Percentiles rank a stretch among this genome's conserved stretches.
phyloP scores from a whole-genome alignment of 2,329 filamentous ascomycete genomes.

The Aureobasidium pullulans region DNA sequence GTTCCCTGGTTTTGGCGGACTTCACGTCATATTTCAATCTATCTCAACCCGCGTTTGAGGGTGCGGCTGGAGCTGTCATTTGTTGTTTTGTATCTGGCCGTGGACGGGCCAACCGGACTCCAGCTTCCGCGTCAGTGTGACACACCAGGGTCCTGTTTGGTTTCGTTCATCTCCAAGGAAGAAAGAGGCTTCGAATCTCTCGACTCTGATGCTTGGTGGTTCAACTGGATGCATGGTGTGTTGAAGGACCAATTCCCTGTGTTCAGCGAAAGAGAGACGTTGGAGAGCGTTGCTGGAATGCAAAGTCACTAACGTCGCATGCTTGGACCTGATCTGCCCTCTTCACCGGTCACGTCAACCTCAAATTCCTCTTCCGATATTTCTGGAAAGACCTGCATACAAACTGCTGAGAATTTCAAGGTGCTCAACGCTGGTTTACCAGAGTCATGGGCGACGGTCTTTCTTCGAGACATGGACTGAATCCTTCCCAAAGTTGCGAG shows the following conservation, averaged over 20 bases:
- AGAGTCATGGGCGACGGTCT: not conserved
- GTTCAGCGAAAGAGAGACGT: too few relatives aligned
- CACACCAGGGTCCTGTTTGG: not conserved
- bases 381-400: not conserved
- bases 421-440: not conserved
- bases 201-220: not conserved
- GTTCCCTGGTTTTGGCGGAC: not conserved
- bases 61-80: constrained; percentile 7
- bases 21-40: constrained; percentile 10
- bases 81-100: constrained; percentile 4
- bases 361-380: too few relatives aligned
- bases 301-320: too few relatives aligned
- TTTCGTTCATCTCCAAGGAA: not conserved
- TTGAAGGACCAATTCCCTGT: too few relatives aligned
- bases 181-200: not conserved
- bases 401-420: not conserved
- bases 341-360: too few relatives aligned
- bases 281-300: too few relatives aligned
- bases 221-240: too few relatives aligned
- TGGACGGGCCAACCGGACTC: constrained; percentile 5
- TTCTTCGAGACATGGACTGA: not conserved
- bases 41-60: not conserved
- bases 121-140: not conserved
- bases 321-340: too few relatives aligned
- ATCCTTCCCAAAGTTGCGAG: not conserved